Conservation (phyloP, 257 asterid species). For the Solanum clarkiae region DNA sequence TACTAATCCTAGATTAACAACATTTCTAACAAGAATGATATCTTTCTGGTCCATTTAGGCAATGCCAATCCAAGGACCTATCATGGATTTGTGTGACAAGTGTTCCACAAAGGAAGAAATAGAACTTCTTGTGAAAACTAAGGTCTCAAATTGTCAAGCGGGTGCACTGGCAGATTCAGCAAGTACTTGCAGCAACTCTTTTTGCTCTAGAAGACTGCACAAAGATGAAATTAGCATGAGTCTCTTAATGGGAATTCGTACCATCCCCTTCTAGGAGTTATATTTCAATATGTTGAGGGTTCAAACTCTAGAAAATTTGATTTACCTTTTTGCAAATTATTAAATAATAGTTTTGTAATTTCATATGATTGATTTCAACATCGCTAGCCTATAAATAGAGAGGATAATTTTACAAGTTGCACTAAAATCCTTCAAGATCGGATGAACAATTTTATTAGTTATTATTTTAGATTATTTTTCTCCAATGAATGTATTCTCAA, state of each 20-base stretch:
- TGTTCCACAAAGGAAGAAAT: neutral
- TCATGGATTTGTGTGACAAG: neutral
- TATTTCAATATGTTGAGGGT: too few relatives aligned
- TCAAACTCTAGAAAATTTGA: too few relatives aligned
- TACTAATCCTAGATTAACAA: neutral
- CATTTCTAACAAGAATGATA: neutral
- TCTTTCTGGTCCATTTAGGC: neutral
- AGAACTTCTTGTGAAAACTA: neutral
- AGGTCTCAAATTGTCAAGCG: neutral
- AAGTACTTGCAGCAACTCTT: constrained; percentile 83
- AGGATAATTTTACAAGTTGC: too few relatives aligned
- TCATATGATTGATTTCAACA: too few relatives aligned
- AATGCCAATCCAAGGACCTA: neutral
- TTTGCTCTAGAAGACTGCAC: constrained; percentile 79
- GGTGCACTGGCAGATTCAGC: constrained; percentile 50
- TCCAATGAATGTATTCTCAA: too few relatives aligned
- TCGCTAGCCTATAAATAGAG: too few relatives aligned
- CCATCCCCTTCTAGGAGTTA: too few relatives aligned
- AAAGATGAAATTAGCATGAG: constrained; percentile 3
- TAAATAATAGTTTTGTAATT: too few relatives aligned
- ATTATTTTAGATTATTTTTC: too few relatives aligned
- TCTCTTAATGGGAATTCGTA: neutral
- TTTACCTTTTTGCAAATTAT: too few relatives aligned
- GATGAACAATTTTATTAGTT: too few relatives aligned
- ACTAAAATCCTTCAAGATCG: too few relatives aligned